Conservation (phyloP, 2,329 filamentous ascomycete genomes). For the Onygenales sp. region DNA sequence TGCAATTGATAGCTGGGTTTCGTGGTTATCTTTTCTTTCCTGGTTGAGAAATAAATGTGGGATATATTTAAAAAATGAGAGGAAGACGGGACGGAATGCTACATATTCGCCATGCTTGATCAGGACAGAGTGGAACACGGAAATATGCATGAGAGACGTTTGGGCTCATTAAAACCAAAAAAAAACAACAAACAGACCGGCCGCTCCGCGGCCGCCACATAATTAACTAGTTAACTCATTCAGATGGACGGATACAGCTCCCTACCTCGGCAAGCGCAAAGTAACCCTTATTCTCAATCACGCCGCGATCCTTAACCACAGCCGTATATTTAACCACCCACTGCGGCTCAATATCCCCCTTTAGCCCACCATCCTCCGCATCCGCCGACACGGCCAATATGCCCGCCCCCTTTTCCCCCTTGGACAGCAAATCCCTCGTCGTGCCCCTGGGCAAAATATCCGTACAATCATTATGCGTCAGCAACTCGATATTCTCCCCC, state of each 20-base stretch:
- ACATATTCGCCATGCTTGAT: slow-evolving; percentile 16
- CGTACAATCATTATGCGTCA: slow-evolving; percentile 90
- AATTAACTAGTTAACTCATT: slow-evolving; percentile 13
- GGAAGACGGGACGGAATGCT: slow-evolving; percentile 1
- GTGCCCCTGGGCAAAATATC: slow-evolving; percentile 84
- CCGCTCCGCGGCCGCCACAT: slow-evolving; percentile 3
- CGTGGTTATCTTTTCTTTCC: neutral
- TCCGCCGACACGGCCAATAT: slow-evolving; percentile 57
- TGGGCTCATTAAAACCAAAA: neutral
- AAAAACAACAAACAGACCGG: slow-evolving; percentile 3
- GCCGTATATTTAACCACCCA: slow-evolving; percentile 98
- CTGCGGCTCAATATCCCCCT: slow-evolving; percentile 71
- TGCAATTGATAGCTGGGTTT: neutral
- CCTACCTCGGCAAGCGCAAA: slow-evolving; percentile 74
- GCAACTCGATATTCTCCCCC: slow-evolving; percentile 68
- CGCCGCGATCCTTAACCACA: slow-evolving; percentile 83
- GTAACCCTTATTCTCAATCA: slow-evolving; percentile 97
- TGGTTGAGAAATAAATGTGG: neutral
- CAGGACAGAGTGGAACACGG: neutral
- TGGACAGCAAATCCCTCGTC: slow-evolving; percentile 70
- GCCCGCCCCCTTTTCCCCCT: slow-evolving; percentile 61
- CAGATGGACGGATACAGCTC: slow-evolving; percentile 29
- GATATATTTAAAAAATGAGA: neutral
- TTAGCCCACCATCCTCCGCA: slow-evolving; percentile 47
- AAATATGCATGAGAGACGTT: neutral